Base-by-base conservation (phyloP, 2,329 filamentous ascomycete species). In the Hyphodiscus sp. region DNA sequence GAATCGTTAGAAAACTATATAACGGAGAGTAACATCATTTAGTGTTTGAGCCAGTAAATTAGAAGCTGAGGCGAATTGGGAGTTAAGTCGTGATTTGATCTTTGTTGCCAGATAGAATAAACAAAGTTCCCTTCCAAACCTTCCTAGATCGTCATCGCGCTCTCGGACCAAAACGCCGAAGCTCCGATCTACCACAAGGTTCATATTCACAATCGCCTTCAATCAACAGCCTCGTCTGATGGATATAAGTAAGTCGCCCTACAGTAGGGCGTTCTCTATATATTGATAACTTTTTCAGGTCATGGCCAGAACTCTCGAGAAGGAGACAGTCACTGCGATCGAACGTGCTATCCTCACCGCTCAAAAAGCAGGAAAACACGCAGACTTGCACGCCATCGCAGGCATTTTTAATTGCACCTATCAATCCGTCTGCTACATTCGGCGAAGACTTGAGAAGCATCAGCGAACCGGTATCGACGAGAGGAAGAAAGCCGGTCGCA, bases 361-460 rank as follows among this genome's bases (percentile, higher is more conserved):
- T 2, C 48, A 51, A 41, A 44, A 49, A 45, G 41, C 44, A 43
- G 45, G 45, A 20, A 49, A 49, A 45, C 16, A 20, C 18, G 47
- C 51, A 42, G 52, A 59, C 43, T n/a, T 58, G 30, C 20, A 45
- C 15, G 44, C 41, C 15, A 58, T 62, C 11, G 58, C 58, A 4
- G 19, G 33, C 19, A 53, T 58, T 8, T 62, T 55, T 49, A 52
- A 50, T 46, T 57, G 50, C 2, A 56, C 60, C n/a, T 58, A 57
- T 30, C 26, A 50, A 50, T 51, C 51, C 1, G 47, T 60, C 4
- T 30, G 29, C 3, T 53, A 45, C 6, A 62, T 61, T 43, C 50
- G 48, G 5, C 46, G 50, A 42, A 54, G 58, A 18, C 33, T 60
- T 1, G 20, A 48, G 15, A 45, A 41, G 11, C 54, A 58, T 30